Percentiles rank a stretch among this genome's conserved stretches.
Evolutionary conservation across 164 flowering plant genomes (phyloP).

Genomic region (Berberis vulgaris): DNA sequence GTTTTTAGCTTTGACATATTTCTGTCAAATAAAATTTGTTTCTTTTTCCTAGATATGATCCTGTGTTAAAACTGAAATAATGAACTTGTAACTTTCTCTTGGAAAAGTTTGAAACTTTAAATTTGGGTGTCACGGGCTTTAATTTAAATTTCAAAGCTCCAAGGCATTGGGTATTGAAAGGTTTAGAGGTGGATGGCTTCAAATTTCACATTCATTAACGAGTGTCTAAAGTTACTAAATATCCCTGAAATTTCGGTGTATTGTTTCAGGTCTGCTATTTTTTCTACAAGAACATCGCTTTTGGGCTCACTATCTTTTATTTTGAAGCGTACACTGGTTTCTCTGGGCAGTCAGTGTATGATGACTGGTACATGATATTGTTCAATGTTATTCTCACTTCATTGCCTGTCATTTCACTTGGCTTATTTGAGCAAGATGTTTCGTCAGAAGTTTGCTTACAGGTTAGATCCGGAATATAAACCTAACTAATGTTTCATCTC

Average conservation of each 20-base stretch:
- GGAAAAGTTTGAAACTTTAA: no score
- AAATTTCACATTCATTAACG: no score
- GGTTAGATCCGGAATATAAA: slow-evolving; percentile 27
- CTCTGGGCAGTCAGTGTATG: slow-evolving; percentile 38
- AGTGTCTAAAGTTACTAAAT: no score
- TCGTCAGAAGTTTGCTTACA: slow-evolving; percentile 52
- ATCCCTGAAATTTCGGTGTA: not conserved
- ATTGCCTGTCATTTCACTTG: slow-evolving; percentile 53
- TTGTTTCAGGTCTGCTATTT: slow-evolving; percentile 45
- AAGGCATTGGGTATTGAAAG: no score
- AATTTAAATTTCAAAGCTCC: no score
- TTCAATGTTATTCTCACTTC: slow-evolving; percentile 58
- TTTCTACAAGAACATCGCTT: slow-evolving; percentile 51
- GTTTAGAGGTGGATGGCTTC: no score
- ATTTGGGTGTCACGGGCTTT: no score
- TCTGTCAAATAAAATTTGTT: no score
- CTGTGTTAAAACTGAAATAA: not conserved
- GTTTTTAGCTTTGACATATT: not conserved
- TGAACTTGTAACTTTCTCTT: no score
- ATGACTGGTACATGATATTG: slow-evolving; percentile 54
- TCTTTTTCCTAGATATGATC: not conserved
- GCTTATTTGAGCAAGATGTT: slow-evolving; percentile 63
- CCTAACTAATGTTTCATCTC: not conserved
- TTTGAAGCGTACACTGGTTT: slow-evolving; percentile 38
- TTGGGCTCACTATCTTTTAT: slow-evolving; percentile 64